Conservation (phyloP, 371 early-diverging fungal species). For the Globomyces sp. region DNA sequence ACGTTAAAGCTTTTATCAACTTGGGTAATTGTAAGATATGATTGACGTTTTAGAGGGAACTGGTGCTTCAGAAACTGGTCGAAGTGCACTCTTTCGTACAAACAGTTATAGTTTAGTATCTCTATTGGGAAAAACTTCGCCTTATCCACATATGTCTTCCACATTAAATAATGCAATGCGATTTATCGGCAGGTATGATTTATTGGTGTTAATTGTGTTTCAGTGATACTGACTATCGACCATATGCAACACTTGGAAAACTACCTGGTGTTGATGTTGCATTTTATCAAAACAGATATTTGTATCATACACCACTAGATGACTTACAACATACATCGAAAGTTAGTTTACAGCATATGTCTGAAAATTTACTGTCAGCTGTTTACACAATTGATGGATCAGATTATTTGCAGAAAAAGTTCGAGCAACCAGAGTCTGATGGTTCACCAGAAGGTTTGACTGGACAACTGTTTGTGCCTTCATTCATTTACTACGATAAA, state of each 20-base stretch:
- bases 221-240: slow-evolving; percentile 73
- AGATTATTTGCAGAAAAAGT: not conserved
- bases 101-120: slow-evolving; percentile 34
- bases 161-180: slow-evolving; percentile 38
- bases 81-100: slow-evolving; percentile 35
- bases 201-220: no score
- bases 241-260: slow-evolving; percentile 70
- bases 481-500: slow-evolving; percentile 3
- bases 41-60: slow-evolving; percentile 20
- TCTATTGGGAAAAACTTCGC: slow-evolving; percentile 25
- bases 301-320: slow-evolving; percentile 63
- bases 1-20: slow-evolving; percentile 72
- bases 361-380: slow-evolving; percentile 33
- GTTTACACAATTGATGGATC: not conserved
- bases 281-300: slow-evolving; percentile 60
- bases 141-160: slow-evolving; percentile 46
- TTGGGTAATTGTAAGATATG: slow-evolving; percentile 25
- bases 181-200: slow-evolving; percentile 1
- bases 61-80: slow-evolving; percentile 12
- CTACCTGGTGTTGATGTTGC: slow-evolving; percentile 62
- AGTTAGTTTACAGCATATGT: slow-evolving; percentile 38
- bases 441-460: no score
- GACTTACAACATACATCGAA: slow-evolving; percentile 32
- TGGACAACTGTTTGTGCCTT: not conserved
- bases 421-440: no score